These are phyloP conservation scores for Ajuga chamaepitys DNA, from an alignment of 257 asterid species.

Conservation along the genomic window DNA sequence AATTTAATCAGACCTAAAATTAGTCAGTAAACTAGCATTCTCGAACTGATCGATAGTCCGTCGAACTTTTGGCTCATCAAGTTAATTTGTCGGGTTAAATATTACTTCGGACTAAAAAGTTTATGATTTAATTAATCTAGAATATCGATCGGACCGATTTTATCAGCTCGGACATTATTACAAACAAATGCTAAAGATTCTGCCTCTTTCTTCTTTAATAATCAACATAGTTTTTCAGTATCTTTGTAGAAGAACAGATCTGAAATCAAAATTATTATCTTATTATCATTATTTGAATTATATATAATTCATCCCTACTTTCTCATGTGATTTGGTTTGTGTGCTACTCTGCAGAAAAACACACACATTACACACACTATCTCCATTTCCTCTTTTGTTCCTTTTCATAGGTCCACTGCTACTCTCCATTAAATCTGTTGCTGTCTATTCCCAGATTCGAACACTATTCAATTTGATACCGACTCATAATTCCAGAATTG, in stretches of 20 bases:
- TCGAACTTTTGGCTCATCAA: too few species aligned
- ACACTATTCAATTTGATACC: not conserved
- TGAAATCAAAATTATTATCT: conserved; percentile 6
- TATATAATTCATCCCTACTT: conserved; percentile 10
- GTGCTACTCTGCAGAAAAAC: not conserved
- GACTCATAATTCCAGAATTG: not conserved
- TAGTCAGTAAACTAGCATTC: too few species aligned
- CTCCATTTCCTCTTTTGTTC: not conserved
- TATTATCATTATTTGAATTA: not conserved
- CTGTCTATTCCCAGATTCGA: conserved; percentile 28
- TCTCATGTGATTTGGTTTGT: conserved; percentile 19
- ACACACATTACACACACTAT: not conserved
- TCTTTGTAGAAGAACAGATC: conserved; percentile 8
- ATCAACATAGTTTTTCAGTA: too few species aligned
- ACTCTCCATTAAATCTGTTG: not conserved
- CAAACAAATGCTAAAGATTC: too few species aligned
- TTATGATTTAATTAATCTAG: too few species aligned
- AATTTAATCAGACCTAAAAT: too few species aligned
- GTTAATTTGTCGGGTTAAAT: too few species aligned
- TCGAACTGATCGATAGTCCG: too few species aligned
- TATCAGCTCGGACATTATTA: too few species aligned
- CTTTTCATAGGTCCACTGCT: not conserved
- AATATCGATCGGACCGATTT: too few species aligned
- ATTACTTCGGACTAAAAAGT: too few species aligned
- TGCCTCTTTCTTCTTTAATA: too few species aligned